These are phyloP conservation scores for Gossypium ekmanianum DNA, from an alignment of 345 rosid genomes.

Conservation along the genomic window DNA sequence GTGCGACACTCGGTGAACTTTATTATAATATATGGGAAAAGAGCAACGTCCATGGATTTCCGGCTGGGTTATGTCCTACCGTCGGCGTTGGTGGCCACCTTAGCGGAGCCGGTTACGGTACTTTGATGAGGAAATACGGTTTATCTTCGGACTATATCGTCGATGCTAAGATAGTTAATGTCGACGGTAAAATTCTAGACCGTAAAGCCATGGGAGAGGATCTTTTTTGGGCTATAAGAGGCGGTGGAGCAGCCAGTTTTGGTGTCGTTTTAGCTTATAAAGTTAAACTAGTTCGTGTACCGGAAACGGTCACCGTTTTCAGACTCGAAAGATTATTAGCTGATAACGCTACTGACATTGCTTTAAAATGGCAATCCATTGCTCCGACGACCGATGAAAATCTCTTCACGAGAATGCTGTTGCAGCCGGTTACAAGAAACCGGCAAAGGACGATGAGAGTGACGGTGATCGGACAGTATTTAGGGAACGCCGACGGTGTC, in stretches of 20 bases:
- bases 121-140: slow-evolving; percentile 18
- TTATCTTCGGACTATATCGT: slow-evolving; percentile 18
- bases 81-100: slow-evolving; percentile 29
- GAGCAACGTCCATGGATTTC: slow-evolving; percentile 13
- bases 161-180: not conserved
- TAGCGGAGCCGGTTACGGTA: slow-evolving; percentile 20
- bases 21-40: slow-evolving; percentile 1
- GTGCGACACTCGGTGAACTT: slow-evolving; percentile 18
- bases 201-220: slow-evolving; percentile 31
- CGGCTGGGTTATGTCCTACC: slow-evolving; percentile 23
- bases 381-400: not conserved
- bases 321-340: slow-evolving; percentile 10
- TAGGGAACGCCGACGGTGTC: not conserved
- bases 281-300: slow-evolving; percentile 32
- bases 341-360: not conserved
- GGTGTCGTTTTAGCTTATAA: slow-evolving; percentile 38
- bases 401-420: not conserved
- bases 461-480: not conserved
- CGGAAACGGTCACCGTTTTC: slow-evolving; percentile 32
- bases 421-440: not conserved
- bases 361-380: not conserved
- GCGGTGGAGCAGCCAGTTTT: slow-evolving; percentile 41
- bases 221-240: slow-evolving; percentile 40
- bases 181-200: slow-evolving; percentile 5
- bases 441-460: not conserved